phyloP scores from a whole-genome alignment of 1,139 yeast genomes.

The Sugiyamaella castrensis region DNA sequence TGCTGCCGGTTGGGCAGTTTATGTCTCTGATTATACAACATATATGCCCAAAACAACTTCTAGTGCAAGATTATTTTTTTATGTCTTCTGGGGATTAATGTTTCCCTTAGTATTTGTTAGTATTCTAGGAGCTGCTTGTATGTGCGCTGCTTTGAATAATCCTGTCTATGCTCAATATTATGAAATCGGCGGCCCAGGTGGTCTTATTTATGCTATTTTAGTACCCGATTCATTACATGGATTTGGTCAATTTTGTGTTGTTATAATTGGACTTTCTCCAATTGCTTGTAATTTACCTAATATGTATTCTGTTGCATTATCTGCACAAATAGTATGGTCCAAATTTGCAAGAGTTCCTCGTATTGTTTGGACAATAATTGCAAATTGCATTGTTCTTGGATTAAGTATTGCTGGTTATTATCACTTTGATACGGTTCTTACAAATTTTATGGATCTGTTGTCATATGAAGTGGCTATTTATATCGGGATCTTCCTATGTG shows the following conservation, averaged over 20 bases:
- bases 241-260: conserved; percentile 87
- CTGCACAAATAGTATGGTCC: conserved; percentile 65
- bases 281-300: conserved; percentile 89
- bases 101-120: conserved; percentile 68
- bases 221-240: conserved; percentile 79
- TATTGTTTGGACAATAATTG: conserved; percentile 54
- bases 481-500: conserved; percentile 66
- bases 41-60: conserved; percentile 68
- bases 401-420: conserved; percentile 15
- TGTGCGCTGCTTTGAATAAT: conserved; percentile 53
- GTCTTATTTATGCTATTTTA: conserved; percentile 71
- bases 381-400: conserved; percentile 54
- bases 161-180: conserved; percentile 51
- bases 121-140: conserved; percentile 85
- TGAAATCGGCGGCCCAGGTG: conserved; percentile 65
- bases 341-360: conserved; percentile 66
- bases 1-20: conserved; percentile 94
- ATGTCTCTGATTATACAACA: conserved; percentile 88
- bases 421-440: conserved; percentile 52
- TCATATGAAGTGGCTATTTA: conserved; percentile 90
- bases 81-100: conserved; percentile 61
- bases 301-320: conserved; percentile 81
- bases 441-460: conserved; percentile 75
- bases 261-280: conserved; percentile 74
- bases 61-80: conserved; percentile 56